A percentile compares a stretch with the other conserved stretches of the same genome.
These are phyloP conservation scores for Saccharomyces hybrid DNA, from an alignment of 1,139 yeast genomes.

Conservation along the genomic window DNA sequence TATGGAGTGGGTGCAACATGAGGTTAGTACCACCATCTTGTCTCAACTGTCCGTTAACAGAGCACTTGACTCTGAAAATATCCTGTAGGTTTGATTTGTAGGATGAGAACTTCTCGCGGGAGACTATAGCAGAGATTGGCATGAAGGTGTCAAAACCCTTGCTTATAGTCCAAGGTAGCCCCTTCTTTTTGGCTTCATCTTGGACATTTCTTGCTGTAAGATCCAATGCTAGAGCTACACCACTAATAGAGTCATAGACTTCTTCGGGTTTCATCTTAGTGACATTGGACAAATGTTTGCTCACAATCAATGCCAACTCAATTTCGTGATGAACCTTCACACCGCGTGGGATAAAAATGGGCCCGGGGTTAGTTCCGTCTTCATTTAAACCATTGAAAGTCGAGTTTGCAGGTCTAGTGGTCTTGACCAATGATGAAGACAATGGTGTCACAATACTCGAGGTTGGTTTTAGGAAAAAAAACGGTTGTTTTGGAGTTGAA, in stretches of 20 bases:
- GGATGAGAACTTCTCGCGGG: slow-evolving; percentile 61
- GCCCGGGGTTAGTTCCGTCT: slow-evolving; percentile 42
- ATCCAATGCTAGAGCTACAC: slow-evolving; percentile 85
- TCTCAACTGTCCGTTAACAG: slow-evolving; percentile 59
- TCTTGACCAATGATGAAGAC: slow-evolving; percentile 4
- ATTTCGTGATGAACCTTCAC: slow-evolving; percentile 84
- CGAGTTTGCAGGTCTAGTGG: slow-evolving; percentile 4
- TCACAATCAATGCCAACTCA: slow-evolving; percentile 76
- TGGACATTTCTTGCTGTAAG: slow-evolving; percentile 95
- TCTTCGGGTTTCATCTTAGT: slow-evolving; percentile 50
- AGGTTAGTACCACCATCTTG: slow-evolving; percentile 75
- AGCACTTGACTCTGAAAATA: slow-evolving; percentile 41
- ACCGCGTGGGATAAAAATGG: slow-evolving; percentile 77
- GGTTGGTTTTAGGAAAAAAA: slow-evolving; percentile 83
- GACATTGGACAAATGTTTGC: slow-evolving; percentile 54
- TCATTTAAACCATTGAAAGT: slow-evolving; percentile 21
- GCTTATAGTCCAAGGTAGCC: slow-evolving; percentile 94
- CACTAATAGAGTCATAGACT: slow-evolving; percentile 68
- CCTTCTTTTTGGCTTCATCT: slow-evolving; percentile 87
- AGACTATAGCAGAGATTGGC: slow-evolving; percentile 68
- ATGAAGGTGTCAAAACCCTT: slow-evolving; percentile 94
- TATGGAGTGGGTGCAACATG: slow-evolving; percentile 85
- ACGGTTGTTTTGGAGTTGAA: slow-evolving; percentile 71
- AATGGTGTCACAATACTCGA: slow-evolving; percentile 47
- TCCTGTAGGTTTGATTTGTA: slow-evolving; percentile 47